Base-by-base conservation (phyloP, 2,329 filamentous ascomycete species). In the Colletotrichum sp. region DNA sequence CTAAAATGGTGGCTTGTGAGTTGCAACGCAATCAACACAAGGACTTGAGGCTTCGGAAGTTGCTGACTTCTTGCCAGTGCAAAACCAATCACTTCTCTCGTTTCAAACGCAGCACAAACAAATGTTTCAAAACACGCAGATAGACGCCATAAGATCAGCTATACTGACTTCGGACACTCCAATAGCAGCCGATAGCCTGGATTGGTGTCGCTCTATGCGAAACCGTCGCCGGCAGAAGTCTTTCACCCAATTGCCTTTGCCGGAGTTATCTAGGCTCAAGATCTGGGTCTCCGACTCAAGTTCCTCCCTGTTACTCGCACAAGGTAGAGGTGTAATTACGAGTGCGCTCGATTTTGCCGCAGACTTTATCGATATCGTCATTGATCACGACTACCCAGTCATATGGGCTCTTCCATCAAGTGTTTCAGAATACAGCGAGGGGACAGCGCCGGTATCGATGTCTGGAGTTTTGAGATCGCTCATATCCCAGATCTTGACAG, bases 11-110 rank as follows among this genome's bases (percentile, higher is more conserved):
- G 36, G 18, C 4, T 54, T 33, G 15, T 38, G 29, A 12, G 29
- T 36, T 64, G 12, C 1, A 8, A 4, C 38, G n/a, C 4, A 31
- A 33, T 2, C 27, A n/a, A 16, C 3, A 2, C 1, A 13, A 11
- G 2, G 4, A 2, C 3, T 1, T 24, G 2, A n/a, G 5, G 8
- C 8, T n/a, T 47, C 5, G 2, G 6, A 8, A n/a, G 12, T 9
- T 12, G 0, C 9, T 47, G 3, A 43, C n/a, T 12, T 2, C 5
- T 1, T 0, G 0, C 9, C 1, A 47, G 38, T 47, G 9, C 38
- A 47, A 47, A 47, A 0, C 5, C 38, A 47, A 1, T n/a, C 38
- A 1, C 1, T 47, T 1, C 0, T 47, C 0, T 47, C 38, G 0
- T 1, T 47, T 1, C 38, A 47, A 4, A 47, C 5, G 0, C 38